Conservation (phyloP, 163 green algal genomes). For the Prototheca wickerhamii region DNA sequence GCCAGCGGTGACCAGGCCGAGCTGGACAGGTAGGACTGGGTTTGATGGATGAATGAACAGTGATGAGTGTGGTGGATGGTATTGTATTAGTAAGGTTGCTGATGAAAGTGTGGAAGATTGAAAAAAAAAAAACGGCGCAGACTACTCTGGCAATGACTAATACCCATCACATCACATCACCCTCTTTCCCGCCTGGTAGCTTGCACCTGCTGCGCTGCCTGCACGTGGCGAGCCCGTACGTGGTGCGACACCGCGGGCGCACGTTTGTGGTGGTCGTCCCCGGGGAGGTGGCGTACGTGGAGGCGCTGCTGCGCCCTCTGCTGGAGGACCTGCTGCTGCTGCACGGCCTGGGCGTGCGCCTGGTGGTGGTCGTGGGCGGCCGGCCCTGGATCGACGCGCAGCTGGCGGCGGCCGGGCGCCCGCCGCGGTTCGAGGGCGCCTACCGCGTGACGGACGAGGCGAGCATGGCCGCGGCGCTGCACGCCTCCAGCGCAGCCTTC, state of each 20-base stretch:
- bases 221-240: constrained; percentile 77
- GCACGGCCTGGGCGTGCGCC: constrained; percentile 67
- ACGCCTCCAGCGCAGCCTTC: neutral
- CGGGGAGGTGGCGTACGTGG: constrained; percentile 40
- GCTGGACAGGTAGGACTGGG: neutral
- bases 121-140: no score
- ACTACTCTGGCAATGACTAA: no score
- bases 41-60: no score
- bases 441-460: constrained; percentile 70
- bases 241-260: constrained; percentile 65
- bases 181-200: neutral
- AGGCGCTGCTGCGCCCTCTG: constrained; percentile 35
- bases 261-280: constrained; percentile 88
- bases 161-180: no score
- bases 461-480: constrained; percentile 27
- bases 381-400: constrained; percentile 61
- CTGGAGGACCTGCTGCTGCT: constrained; percentile 43
- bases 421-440: constrained; percentile 46
- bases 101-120: no score
- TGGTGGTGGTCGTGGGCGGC: constrained; percentile 79
- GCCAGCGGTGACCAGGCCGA: neutral
- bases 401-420: constrained; percentile 38
- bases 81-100: no score
- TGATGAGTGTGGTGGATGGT: no score
- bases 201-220: constrained; percentile 59